phyloP scores from a whole-genome alignment of 129 eudicot species.

The Artemisia annua region DNA sequence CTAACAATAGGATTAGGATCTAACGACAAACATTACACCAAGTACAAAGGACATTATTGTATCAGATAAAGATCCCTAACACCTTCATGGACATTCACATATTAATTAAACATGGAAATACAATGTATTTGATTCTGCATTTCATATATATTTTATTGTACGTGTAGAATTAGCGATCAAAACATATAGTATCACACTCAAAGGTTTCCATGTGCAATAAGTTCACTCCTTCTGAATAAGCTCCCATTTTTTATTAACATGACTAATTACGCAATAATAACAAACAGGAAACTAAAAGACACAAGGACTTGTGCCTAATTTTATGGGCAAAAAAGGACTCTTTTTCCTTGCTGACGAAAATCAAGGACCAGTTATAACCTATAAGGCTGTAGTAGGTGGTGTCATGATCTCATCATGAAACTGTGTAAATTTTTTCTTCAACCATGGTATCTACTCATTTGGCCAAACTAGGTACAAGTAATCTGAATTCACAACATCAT shows the following conservation, averaged over 20 bases:
- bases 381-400: no score
- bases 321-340: no score
- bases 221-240: not conserved
- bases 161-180: not conserved
- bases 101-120: not conserved
- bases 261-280: no score
- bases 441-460: not conserved
- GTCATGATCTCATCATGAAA: no score
- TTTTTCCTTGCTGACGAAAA: no score
- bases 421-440: not conserved
- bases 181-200: not conserved
- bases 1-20: not conserved
- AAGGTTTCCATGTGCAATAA: not conserved
- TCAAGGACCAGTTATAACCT: no score
- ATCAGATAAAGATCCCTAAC: not conserved
- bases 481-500: slow-evolving; percentile 4
- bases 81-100: not conserved
- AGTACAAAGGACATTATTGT: not conserved
- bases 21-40: not conserved
- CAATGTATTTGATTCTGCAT: not conserved
- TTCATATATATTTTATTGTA: not conserved
- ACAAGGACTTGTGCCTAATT: no score
- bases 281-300: no score
- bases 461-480: not conserved
- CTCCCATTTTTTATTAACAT: no score